These are phyloP conservation scores for Sporothrix protearum DNA, from an alignment of 2,329 filamentous ascomycete genomes.

Conservation along the genomic window DNA sequence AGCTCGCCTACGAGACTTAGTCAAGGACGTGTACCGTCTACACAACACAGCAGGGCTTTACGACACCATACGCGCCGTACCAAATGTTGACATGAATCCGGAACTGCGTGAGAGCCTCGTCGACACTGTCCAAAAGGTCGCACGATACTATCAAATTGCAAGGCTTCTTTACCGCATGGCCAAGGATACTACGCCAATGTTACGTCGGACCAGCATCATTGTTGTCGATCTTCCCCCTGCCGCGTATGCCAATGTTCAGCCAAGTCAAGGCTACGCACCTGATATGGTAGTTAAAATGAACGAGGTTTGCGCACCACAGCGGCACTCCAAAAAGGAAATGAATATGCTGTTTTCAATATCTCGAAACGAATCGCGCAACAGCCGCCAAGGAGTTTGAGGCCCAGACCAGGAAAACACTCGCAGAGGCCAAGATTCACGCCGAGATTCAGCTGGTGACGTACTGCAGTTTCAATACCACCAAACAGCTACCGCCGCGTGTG, in stretches of 20 bases:
- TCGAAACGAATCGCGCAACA: background rate
- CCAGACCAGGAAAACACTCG: background rate
- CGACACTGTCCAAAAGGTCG: slow-evolving; percentile 36
- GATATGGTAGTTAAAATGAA: background rate
- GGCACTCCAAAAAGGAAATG: background rate
- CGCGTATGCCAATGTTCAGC: background rate
- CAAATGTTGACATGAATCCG: background rate
- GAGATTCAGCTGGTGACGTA: slow-evolving; percentile 13
- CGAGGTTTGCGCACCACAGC: background rate
- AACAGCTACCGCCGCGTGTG: background rate
- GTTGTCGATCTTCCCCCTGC: background rate
- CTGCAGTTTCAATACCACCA: background rate
- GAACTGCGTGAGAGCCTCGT: slow-evolving; percentile 9
- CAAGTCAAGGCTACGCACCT: background rate
- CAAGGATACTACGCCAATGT: slow-evolving; percentile 23
- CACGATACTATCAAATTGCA: slow-evolving; percentile 39
- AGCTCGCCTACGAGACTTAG: background rate
- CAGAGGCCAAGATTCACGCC: slow-evolving; percentile 16
- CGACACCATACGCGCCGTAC: background rate
- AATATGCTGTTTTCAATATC: background rate
- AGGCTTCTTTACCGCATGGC: slow-evolving; percentile 36
- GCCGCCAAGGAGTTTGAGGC: background rate
- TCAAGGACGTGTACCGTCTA: background rate
- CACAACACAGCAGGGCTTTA: background rate
- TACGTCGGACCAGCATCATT: background rate